Percentiles rank a stretch among this genome's conserved stretches.
phyloP scores from a whole-genome alignment of 495 filamentous ascomycete species.

The Penicillium silybi region DNA sequence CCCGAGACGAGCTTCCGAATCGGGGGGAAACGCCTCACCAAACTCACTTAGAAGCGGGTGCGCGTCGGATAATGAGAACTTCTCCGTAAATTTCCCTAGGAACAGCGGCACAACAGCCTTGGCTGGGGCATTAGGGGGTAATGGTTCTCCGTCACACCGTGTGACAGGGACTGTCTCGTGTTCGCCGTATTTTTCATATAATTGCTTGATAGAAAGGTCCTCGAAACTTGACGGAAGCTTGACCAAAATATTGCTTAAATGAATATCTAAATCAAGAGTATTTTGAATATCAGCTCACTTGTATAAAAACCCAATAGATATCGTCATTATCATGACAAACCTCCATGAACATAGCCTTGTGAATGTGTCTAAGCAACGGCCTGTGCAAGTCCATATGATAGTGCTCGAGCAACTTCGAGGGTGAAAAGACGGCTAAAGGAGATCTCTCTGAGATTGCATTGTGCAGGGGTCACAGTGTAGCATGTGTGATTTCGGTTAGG shows the following conservation, averaged over 20 bases:
- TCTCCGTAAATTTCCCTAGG: conserved; percentile 27
- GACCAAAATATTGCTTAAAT: conserved; percentile 34
- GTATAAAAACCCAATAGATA: not conserved
- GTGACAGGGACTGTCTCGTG: conserved; percentile 17
- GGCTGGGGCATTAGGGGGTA: conserved; percentile 19
- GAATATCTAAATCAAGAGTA: conserved; percentile 26
- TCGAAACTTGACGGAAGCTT: conserved; percentile 31
- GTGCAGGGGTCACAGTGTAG: conserved; percentile 21
- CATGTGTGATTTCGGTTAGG: conserved; percentile 31
- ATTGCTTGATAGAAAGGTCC: conserved; percentile 9
- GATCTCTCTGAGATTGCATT: conserved; percentile 26
- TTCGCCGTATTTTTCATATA: conserved; percentile 14
- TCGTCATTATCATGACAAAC: conserved; percentile 5
- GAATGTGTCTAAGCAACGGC: conserved; percentile 34
- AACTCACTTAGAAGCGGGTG: conserved; percentile 30
- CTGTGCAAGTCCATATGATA: conserved; percentile 18
- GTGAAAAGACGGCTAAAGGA: conserved; percentile 26
- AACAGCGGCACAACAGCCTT: conserved; percentile 27
- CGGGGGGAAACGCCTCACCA: conserved; percentile 31
- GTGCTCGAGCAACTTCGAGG: conserved; percentile 28
- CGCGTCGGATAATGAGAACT: conserved; percentile 24
- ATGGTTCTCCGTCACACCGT: conserved; percentile 9
- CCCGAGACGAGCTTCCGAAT: conserved; percentile 17
- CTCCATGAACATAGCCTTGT: conserved; percentile 33
- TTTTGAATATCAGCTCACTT: conserved; percentile 1